phyloP scores from a whole-genome alignment of 2,329 filamentous ascomycete species.

The Diaporthe citri region DNA sequence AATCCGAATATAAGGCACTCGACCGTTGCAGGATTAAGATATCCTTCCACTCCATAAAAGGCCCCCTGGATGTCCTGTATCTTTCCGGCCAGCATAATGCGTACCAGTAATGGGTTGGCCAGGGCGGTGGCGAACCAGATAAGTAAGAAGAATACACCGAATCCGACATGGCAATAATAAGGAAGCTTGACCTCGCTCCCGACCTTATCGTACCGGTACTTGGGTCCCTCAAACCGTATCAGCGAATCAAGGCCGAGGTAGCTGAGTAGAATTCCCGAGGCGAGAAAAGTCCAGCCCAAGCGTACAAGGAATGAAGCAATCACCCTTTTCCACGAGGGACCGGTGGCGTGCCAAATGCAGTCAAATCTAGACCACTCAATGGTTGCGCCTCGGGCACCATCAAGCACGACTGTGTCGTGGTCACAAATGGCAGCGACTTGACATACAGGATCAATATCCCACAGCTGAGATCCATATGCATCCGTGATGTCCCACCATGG shows the following conservation, averaged over 20 bases:
- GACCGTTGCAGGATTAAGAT: constrained; percentile 48
- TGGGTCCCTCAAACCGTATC: too few species aligned
- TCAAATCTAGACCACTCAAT: constrained; percentile 51
- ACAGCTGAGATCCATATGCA: constrained; percentile 48
- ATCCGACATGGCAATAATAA: too few species aligned
- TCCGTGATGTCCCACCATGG: constrained; percentile 50
- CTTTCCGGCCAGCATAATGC: constrained; percentile 43
- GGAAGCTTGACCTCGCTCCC: too few species aligned
- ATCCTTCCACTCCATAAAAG: constrained; percentile 51
- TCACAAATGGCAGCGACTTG: constrained; percentile 51
- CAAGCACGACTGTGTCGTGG: constrained; percentile 51
- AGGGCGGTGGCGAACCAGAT: constrained; percentile 24
- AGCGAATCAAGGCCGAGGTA: neutral
- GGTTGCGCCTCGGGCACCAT: constrained; percentile 49
- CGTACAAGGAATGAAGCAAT: neutral
- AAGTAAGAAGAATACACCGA: neutral
- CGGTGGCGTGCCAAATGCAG: constrained; percentile 27
- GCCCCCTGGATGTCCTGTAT: constrained; percentile 48
- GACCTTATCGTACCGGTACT: too few species aligned
- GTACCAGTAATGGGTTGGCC: neutral
- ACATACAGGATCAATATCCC: constrained; percentile 51
- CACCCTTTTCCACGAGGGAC: constrained; percentile 13
- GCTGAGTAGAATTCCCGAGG: neutral
- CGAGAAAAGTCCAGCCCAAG: neutral
- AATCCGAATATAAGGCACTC: constrained; percentile 49